phyloP scores from a whole-genome alignment of 495 filamentous ascomycete genomes.

The Glarea lozoyensis region DNA sequence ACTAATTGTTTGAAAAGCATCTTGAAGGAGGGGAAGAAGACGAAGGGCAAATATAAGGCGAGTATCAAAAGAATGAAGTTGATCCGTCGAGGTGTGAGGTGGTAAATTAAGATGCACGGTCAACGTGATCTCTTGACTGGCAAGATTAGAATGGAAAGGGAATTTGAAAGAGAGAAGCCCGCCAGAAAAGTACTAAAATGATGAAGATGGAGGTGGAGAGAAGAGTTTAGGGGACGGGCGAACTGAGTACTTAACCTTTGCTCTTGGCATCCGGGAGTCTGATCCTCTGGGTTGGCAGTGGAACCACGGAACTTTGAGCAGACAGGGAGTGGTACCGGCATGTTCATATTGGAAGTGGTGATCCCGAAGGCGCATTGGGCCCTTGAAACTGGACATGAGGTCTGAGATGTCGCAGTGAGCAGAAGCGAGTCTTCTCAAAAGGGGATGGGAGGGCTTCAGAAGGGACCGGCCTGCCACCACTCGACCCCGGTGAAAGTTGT shows the following conservation, averaged over 20 bases:
- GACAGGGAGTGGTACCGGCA: slow-evolving; percentile 8
- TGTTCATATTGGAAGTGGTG: slow-evolving; percentile 22
- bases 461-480: slow-evolving; percentile 8
- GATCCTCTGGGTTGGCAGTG: not conserved
- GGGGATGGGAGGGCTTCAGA: slow-evolving; percentile 10
- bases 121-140: slow-evolving; percentile 28
- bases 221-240: slow-evolving; percentile 11
- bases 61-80: too few relatives aligned
- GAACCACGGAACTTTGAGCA: slow-evolving; percentile 8
- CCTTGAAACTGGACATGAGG: slow-evolving; percentile 28
- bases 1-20: too few relatives aligned
- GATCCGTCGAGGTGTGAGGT: slow-evolving; percentile 21
- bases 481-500: not conserved
- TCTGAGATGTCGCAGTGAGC: slow-evolving; percentile 21
- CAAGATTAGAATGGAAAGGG: slow-evolving; percentile 21
- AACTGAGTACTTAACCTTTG: slow-evolving; percentile 20
- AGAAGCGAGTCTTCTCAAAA: slow-evolving; percentile 12
- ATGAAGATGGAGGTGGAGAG: slow-evolving; percentile 13
- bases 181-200: slow-evolving; percentile 11
- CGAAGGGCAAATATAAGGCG: too few relatives aligned
- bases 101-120: slow-evolving; percentile 22
- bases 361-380: slow-evolving; percentile 26
- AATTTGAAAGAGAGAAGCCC: slow-evolving; percentile 20
- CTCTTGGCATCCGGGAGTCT: slow-evolving; percentile 16
- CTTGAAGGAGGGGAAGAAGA: too few relatives aligned